Base-by-base conservation (phyloP, 495 filamentous ascomycete genomes). In the Penicillium waksmanii region DNA sequence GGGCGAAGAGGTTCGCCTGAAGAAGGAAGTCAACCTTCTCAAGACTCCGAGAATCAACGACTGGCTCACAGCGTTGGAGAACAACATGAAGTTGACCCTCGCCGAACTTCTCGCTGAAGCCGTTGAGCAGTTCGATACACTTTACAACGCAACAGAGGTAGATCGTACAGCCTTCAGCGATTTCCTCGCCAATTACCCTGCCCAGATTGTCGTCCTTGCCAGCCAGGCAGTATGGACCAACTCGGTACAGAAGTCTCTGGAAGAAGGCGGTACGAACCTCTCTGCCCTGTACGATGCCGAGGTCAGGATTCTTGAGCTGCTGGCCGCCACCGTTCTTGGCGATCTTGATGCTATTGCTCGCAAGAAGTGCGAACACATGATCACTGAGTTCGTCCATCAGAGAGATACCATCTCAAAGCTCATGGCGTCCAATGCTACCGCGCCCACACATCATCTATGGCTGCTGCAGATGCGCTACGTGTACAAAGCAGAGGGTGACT, bases 351-450 rank as follows among this genome's bases (percentile, higher is more conserved):
- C 89, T 1, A 87, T 98, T 46, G 84, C 89, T 65, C 80, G 95
- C 52, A 96, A 95, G 84, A 97, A 96, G 80, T 98, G 93, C 75
- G 95, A 99, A 71, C 93, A 96, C 74, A 87, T 99, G 62, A 98
- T 99, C 68, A 99, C 96, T 12, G 95, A 99, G 71, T 97, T 94
- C 70, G 95, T 99, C 17, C 95, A 98, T 68, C 95, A 99, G 71
- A 87, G 95, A 46, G 95, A 98, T 72, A 83, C 89, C 36, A 95
- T 96, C 58, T 87, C 89, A 56, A 94, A 89, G 66, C 84, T 99
- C 23, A 83, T 90, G 54, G 81, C 87, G 50, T 81, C 84, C 49
- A 87, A 86, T 55, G 96, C 95, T 17, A 82, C 82, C 36, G 86
- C 86, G n/a, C 80, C 91, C 15, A 89, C 83, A 33, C 93, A 99